Conservation (phyloP, 176 grass and related monocot species). For the Pharus latifolius region DNA sequence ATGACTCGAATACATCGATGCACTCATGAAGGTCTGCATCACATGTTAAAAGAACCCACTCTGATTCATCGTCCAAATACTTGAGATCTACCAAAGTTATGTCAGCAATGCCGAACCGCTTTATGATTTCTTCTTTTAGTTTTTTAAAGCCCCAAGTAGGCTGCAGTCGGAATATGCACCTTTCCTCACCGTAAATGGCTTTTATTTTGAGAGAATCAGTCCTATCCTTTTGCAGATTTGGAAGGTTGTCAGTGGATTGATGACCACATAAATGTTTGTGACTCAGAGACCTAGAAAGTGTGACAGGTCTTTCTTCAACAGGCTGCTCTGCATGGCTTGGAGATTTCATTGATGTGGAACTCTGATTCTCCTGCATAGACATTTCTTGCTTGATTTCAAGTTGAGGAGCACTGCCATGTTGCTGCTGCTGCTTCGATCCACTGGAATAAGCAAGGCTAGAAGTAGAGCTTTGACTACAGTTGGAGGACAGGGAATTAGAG, state of each 20-base stretch:
- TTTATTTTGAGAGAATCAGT: conserved; percentile 78
- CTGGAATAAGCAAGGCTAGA: conserved; percentile 64
- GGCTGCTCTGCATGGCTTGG: not conserved
- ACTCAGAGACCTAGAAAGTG: conserved; percentile 24
- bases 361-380: conserved; percentile 52
- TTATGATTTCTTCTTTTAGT: conserved; percentile 72
- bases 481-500: conserved; percentile 64
- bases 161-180: conserved; percentile 83
- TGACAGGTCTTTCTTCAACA: conserved; percentile 26
- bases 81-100: conserved; percentile 44
- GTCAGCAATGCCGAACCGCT: conserved; percentile 44
- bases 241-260: conserved; percentile 15
- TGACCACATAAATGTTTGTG: conserved; percentile 33
- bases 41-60: conserved; percentile 93
- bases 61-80: conserved; percentile 95
- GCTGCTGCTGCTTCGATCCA: conserved; percentile 32
- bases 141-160: conserved; percentile 55
- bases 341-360: conserved; percentile 16
- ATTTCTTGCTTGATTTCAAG: conserved; percentile 45
- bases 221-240: conserved; percentile 21
- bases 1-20: conserved; percentile 70
- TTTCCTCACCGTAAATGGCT: conserved; percentile 80
- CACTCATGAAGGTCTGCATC: conserved; percentile 88
- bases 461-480: conserved; percentile 66
- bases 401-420: conserved; percentile 16